These are phyloP conservation scores for Daldinia vernicosa DNA, from an alignment of 495 filamentous ascomycete genomes.

Conservation along the genomic window DNA sequence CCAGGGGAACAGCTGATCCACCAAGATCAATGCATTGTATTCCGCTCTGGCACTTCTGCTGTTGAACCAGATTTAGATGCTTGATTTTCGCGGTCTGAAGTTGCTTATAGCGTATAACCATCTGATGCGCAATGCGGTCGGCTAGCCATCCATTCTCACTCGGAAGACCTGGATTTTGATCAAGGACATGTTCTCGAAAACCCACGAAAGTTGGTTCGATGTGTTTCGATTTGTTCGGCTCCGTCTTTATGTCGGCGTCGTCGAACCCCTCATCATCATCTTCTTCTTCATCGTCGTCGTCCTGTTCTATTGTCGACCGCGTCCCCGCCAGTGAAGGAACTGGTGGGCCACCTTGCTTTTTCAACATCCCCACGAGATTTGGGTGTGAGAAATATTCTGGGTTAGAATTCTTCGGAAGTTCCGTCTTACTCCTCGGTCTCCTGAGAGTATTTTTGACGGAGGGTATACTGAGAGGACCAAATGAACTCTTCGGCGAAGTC, in stretches of 20 bases:
- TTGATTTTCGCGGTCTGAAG: constrained; percentile 77
- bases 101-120: constrained; percentile 79
- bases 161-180: constrained; percentile 69
- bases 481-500: constrained; percentile 61
- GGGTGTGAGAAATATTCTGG: constrained; percentile 38
- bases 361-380: constrained; percentile 59
- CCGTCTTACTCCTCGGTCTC: constrained; percentile 78
- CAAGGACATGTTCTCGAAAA: constrained; percentile 77
- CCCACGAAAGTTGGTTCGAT: constrained; percentile 79
- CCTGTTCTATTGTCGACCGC: constrained; percentile 41
- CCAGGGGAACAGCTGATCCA: constrained; percentile 59
- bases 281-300: constrained; percentile 60
- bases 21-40: constrained; percentile 71
- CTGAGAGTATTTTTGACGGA: constrained; percentile 62
- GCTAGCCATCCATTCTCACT: constrained; percentile 72
- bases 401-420: constrained; percentile 62
- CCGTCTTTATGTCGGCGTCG: constrained; percentile 58
- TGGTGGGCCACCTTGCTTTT: constrained; percentile 66
- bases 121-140: constrained; percentile 84
- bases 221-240: constrained; percentile 57
- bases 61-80: constrained; percentile 67
- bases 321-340: constrained; percentile 60
- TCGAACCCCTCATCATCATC: constrained; percentile 64
- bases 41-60: constrained; percentile 66
- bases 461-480: constrained; percentile 49